These are phyloP conservation scores for Helotiales sp. DNA, from an alignment of 2,329 filamentous ascomycete species.

Conservation along the genomic window DNA sequence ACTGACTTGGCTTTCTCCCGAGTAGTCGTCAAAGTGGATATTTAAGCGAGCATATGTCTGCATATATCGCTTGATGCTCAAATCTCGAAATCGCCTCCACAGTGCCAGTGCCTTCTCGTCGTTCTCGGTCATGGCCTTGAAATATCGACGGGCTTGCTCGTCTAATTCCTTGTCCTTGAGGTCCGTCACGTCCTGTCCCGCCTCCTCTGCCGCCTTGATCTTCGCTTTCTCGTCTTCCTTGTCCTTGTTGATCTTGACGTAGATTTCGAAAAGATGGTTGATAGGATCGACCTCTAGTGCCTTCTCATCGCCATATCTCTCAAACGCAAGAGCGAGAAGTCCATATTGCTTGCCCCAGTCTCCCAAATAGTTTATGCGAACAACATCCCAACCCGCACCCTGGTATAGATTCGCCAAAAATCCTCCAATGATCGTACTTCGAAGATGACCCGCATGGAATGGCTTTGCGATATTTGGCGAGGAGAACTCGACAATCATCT, in stretches of 20 bases:
- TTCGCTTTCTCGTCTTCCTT: slow-evolving; percentile 68
- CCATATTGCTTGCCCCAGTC: slow-evolving; percentile 79
- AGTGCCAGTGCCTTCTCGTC: slow-evolving; percentile 63
- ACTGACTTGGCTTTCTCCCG: slow-evolving; percentile 75
- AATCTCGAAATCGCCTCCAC: slow-evolving; percentile 69
- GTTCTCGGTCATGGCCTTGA: slow-evolving; percentile 73
- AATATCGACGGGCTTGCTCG: slow-evolving; percentile 75
- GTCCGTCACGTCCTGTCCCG: slow-evolving; percentile 49
- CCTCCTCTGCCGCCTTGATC: slow-evolving; percentile 54
- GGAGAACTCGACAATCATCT: slow-evolving; percentile 78
- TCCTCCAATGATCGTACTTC: slow-evolving; percentile 77
- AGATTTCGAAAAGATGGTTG: slow-evolving; percentile 81
- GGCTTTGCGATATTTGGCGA: slow-evolving; percentile 88
- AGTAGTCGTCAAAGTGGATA: slow-evolving; percentile 73
- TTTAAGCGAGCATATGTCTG: slow-evolving; percentile 72
- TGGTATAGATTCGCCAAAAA: slow-evolving; percentile 74
- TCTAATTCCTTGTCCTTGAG: slow-evolving; percentile 65
- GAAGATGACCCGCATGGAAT: slow-evolving; percentile 75
- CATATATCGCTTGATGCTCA: slow-evolving; percentile 70
- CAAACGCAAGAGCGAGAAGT: slow-evolving; percentile 74
- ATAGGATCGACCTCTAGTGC: slow-evolving; percentile 75
- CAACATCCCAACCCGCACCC: slow-evolving; percentile 71
- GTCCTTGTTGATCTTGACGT: slow-evolving; percentile 73
- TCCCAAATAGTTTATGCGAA: slow-evolving; percentile 76
- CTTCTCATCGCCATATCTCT: slow-evolving; percentile 76